Base-by-base conservation (phyloP, 306 rosid genomes). In the Senna siamea region DNA sequence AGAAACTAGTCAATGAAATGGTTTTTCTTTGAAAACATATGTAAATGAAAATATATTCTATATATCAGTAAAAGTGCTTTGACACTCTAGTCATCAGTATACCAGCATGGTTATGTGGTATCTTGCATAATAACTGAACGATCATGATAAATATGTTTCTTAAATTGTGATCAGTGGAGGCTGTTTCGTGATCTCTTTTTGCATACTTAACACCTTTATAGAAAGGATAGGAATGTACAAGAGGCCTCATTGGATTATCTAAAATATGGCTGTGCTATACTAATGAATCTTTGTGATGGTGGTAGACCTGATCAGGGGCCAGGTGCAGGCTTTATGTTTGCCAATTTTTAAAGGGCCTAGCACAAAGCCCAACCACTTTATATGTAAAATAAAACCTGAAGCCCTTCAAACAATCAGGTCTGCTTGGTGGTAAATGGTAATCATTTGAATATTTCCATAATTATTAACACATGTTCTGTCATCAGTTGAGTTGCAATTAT, bases 401-500 rank as follows among this genome's bases (percentile, higher is more conserved):
- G 48, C n/a, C 48, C 2, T 4, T 4, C 15, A 1, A 4, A 43
- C 48, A 43, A 12, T 43, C 1, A 7, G 48, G 48, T 12, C 4
- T 30, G 32, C 20, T 32, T 59, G 20, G n/a, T 1, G 2, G 65
- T 32, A n/a, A n/a, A n/a, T n/a, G n/a, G n/a, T 32, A 32, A 17
- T 14, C 44, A 15, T 60, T 34, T 34, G 44, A 32, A n/a, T 34
- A 34, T n/a, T 34, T 32, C 34, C 0, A 34, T 41, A 34, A 1
- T 34, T 60, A 32, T 7, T 60, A 57, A 30, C 38, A 30, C 15
- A 34, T 14, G 19, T 43, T 35, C 23, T 40, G 28, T 22, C 66
- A 53, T 66, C 23, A 13, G 38, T 88, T 81, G 51, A 72, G 59
- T 66, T 59, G 51, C 51, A 53, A 47, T 44, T 57, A 11, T 60